Base-by-base conservation (phyloP, 495 filamentous ascomycete genomes). In the Sabuloglossum arenarium region DNA sequence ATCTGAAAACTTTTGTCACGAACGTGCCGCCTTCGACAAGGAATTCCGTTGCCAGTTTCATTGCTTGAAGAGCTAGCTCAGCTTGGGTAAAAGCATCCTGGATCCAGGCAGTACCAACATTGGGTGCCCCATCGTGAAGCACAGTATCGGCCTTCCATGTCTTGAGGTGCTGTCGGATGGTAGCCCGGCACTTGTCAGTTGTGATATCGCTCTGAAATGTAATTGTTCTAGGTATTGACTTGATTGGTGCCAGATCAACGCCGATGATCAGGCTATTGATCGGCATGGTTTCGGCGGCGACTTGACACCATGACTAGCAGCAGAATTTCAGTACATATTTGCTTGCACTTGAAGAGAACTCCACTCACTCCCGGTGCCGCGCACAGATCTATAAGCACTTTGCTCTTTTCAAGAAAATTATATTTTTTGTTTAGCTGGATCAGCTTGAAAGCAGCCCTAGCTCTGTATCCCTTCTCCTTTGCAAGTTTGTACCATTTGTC, bases 341-440 rank as follows among this genome's bases (percentile, higher is more conserved):
- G 16, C 23, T 5, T 1, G 45, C 23, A 51, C 24, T 16, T 51
- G 9, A 2, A 16, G 28, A 29, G 47, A 23, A 12, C 27, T 39
- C 19, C 29, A 79, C 82, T 68, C 76, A 88, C 84, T 69, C 91
- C 91, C 37, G 91, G 91, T 21, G 91, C 91, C 58, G 91, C 91
- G 68, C 91, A 99, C 58, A 99, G 84, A 81, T 99, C 91, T 59
- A 99, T 74, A 43, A 94, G 73, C 56, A 97, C 93, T 70, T 85
- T 95, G 69, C 86, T 88, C 73, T 90, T 89, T 68, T 96, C 88
- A 59, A 99, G 74, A 69, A 99, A 97, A 59, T 86, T 82, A 81
- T 93, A 97, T 64, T 94, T 97, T 71, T 95, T 94, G 73, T 99
- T 99, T 62, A 99, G 74, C 67, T 99, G 91, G 56, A 99, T 88